Conservation (phyloP, 1,284 basidiomycete species). For the Erythrobasidium hasegawianum region DNA sequence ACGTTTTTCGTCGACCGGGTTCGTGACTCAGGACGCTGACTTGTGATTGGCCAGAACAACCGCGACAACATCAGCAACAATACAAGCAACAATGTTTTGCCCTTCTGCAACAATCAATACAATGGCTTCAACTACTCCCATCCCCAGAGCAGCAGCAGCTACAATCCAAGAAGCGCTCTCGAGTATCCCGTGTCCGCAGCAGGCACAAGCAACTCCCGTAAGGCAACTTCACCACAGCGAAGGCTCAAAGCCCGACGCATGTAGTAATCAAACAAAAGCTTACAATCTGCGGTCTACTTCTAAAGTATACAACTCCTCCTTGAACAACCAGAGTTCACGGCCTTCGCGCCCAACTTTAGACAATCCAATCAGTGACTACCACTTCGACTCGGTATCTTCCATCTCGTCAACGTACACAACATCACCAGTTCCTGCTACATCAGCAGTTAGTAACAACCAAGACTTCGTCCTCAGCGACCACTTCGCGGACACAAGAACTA, state of each 20-base stretch:
- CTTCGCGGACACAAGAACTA: neutral
- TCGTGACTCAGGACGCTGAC: no score
- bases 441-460: neutral
- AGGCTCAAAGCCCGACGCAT: neutral
- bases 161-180: neutral
- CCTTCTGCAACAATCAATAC: neutral
- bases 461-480: slow-evolving; percentile 3
- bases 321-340: no score
- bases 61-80: neutral
- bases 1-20: no score
- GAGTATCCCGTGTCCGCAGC: neutral
- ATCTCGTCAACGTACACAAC: no score
- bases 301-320: no score
- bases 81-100: neutral
- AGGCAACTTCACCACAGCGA: no score
- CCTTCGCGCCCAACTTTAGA: no score
- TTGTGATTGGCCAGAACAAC: no score
- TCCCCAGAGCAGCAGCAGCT: neutral
- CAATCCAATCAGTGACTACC: no score
- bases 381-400: no score
- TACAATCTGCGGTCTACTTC: slow-evolving; percentile 1
- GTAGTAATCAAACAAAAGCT: neutral
- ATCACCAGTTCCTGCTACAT: no score
- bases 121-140: neutral
- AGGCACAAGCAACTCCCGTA: slow-evolving; percentile 1